Percentiles rank a stretch among this genome's conserved stretches.
These are phyloP conservation scores for Chamaecyparis obtusa DNA, from an alignment of 75 land plant species.

Conservation along the genomic window DNA sequence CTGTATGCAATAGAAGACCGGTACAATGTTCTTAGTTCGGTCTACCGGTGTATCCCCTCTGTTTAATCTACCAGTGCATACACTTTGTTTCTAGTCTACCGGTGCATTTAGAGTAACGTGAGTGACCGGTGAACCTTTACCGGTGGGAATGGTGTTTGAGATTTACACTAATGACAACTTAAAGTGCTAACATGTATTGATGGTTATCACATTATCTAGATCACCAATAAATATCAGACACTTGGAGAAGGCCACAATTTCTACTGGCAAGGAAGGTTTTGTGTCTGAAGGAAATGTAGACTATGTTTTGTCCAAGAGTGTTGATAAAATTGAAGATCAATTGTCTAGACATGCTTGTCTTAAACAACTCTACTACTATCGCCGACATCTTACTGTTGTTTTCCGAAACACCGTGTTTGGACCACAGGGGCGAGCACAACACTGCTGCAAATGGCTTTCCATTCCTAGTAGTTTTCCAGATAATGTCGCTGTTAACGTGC, in stretches of 20 bases:
- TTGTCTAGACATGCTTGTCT: constrained; percentile 83
- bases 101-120: too few relatives aligned
- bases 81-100: too few relatives aligned
- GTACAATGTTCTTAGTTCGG: too few relatives aligned
- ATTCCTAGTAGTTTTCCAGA: constrained; percentile 94
- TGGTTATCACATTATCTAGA: constrained; percentile 93
- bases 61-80: too few relatives aligned
- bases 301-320: constrained; percentile 94
- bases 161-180: too few relatives aligned
- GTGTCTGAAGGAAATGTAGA: constrained; percentile 93
- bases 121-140: too few relatives aligned
- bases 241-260: constrained; percentile 96
- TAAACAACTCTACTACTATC: constrained; percentile 83
- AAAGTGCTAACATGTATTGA: too few relatives aligned
- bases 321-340: constrained; percentile 91
- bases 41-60: too few relatives aligned
- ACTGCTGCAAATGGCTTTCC: constrained; percentile 99
- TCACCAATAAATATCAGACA: constrained; percentile 94
- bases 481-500: constrained; percentile 75
- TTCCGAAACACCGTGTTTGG: constrained; percentile 99
- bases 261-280: constrained; percentile 97
- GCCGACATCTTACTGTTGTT: constrained; percentile 91
- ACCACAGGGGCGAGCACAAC: constrained; percentile 98
- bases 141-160: too few relatives aligned
- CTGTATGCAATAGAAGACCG: too few relatives aligned